Percentiles rank a stretch among this genome's conserved stretches.
Conservation (phyloP, 148 eudicot species). For the Heliamphora exappendiculata region DNA sequence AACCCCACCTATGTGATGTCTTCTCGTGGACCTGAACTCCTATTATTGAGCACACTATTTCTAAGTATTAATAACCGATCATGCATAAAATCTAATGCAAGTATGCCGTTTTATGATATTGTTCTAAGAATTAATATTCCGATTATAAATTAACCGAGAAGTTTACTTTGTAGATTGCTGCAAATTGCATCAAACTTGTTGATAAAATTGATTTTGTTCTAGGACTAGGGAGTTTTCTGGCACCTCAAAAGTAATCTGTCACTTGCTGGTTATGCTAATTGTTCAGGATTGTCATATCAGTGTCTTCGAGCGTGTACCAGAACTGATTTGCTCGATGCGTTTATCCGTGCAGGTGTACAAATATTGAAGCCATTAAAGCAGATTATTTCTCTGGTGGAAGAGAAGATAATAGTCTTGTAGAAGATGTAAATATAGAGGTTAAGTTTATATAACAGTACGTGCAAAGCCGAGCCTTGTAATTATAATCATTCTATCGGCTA, state of each 20-base stretch:
- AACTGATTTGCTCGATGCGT: not conserved
- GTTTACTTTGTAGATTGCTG: not conserved
- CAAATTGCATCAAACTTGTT: not conserved
- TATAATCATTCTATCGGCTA: not conserved
- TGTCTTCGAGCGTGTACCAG: not conserved
- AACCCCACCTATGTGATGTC: not conserved
- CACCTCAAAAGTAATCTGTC: not conserved
- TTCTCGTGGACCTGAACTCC: not conserved
- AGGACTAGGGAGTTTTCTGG: not conserved
- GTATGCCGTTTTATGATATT: not conserved
- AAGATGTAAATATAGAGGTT: conserved; percentile 14
- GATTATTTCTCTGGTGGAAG: conserved; percentile 11
- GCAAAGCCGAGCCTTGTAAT: conserved; percentile 12
- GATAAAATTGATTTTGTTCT: not conserved
- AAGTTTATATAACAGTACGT: not conserved
- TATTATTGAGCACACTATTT: too few species aligned
- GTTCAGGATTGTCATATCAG: not conserved
- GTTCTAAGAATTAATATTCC: too few species aligned
- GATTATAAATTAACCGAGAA: too few species aligned
- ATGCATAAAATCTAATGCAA: not conserved
- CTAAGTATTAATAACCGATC: not conserved
- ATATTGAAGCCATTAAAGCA: conserved; percentile 5
- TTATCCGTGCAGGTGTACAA: conserved; percentile 12
- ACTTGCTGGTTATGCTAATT: not conserved
- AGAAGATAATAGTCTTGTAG: conserved; percentile 11